Evolutionary conservation across 371 early-diverging fungal genomes (phyloP).

Genomic region (Zychaea mexicana): DNA sequence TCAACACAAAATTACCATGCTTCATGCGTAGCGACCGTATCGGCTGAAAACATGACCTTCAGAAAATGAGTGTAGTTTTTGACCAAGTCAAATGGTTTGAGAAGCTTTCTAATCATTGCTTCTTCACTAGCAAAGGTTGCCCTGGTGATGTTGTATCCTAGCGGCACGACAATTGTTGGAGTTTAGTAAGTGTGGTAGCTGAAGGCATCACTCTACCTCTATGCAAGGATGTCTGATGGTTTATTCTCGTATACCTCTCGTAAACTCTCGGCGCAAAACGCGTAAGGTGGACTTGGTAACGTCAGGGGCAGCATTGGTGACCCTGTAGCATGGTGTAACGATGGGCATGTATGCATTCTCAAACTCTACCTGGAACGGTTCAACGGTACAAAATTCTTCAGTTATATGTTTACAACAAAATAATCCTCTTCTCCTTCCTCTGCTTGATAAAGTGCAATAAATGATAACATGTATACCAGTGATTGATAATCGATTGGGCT

Average conservation of each 20-base stretch:
- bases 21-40: neutral
- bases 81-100: neutral
- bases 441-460: no score
- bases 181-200: neutral
- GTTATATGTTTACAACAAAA: neutral
- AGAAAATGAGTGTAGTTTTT: neutral
- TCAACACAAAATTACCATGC: conserved; percentile 8
- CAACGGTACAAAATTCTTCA: no score
- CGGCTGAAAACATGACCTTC: neutral
- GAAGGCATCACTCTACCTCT: no score
- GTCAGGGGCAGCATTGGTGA: conserved; percentile 27
- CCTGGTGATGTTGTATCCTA: neutral
- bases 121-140: neutral
- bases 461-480: conserved; percentile 15
- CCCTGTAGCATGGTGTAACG: conserved; percentile 46
- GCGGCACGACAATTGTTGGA: neutral
- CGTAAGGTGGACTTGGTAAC: conserved; percentile 33
- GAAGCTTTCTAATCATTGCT: neutral
- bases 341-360: conserved; percentile 39
- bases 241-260: conserved; percentile 44
- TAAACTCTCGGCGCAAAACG: conserved; percentile 29
- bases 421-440: no score
- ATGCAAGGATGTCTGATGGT: no score
- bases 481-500: conserved; percentile 6
- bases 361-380: conserved; percentile 23